phyloP scores from a whole-genome alignment of 2,329 filamentous ascomycete genomes.

The Pyrenochaeta sp. region DNA sequence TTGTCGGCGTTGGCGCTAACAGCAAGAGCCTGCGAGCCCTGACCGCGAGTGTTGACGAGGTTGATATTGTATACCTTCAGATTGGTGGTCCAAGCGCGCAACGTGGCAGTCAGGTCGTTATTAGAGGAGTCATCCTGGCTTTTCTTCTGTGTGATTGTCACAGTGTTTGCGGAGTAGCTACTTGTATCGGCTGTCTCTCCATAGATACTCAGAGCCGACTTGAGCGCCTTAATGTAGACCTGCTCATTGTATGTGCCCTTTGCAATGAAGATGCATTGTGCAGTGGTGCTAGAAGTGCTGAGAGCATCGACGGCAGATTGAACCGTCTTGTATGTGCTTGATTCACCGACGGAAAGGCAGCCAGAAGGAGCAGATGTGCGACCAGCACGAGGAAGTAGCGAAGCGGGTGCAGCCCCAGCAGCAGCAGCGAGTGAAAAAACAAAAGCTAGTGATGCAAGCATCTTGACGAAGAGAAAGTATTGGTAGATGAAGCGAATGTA shows the following conservation, averaged over 20 bases:
- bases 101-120: constrained; percentile 64
- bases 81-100: constrained; percentile 58
- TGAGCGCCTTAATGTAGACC: constrained; percentile 61
- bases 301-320: constrained; percentile 67
- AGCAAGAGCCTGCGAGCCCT: constrained; percentile 62
- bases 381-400: constrained; percentile 32
- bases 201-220: constrained; percentile 63
- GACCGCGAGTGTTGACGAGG: constrained; percentile 55
- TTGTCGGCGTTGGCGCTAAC: constrained; percentile 60
- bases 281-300: constrained; percentile 58
- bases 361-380: constrained; percentile 60
- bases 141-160: constrained; percentile 61
- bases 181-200: constrained; percentile 65
- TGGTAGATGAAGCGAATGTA: constrained; percentile 3
- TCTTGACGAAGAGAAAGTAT: constrained; percentile 12
- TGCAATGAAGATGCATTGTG: constrained; percentile 70
- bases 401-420: constrained; percentile 30
- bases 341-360: constrained; percentile 59
- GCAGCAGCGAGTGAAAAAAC: constrained; percentile 30
- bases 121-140: constrained; percentile 57
- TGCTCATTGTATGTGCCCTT: constrained; percentile 69
- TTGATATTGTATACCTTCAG: constrained; percentile 72
- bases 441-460: constrained; percentile 27
- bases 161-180: constrained; percentile 64
- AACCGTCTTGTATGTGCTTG: constrained; percentile 58